phyloP scores from a whole-genome alignment of 2,329 filamentous ascomycete species.

The Mycocentrospora acerina region DNA sequence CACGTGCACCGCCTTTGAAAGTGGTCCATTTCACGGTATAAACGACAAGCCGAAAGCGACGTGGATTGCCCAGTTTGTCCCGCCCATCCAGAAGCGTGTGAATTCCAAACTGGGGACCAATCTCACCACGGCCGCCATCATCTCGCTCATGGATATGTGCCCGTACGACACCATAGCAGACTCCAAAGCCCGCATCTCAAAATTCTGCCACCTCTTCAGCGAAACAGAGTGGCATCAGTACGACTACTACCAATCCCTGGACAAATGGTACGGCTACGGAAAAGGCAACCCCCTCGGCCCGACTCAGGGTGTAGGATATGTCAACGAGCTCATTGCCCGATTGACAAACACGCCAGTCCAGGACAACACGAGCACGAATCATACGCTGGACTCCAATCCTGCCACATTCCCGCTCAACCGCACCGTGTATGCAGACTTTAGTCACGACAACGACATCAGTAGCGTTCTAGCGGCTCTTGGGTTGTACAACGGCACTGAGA shows the following conservation, averaged over 20 bases:
- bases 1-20: constrained; percentile 70
- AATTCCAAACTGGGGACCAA: constrained; percentile 70
- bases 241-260: constrained; percentile 76
- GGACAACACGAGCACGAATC: constrained; percentile 76
- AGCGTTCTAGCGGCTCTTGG: constrained; percentile 75
- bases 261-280: constrained; percentile 83
- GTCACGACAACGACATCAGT: constrained; percentile 86
- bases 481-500: constrained; percentile 67
- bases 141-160: constrained; percentile 85
- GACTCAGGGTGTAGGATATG: constrained; percentile 83
- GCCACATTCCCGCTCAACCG: constrained; percentile 70
- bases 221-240: constrained; percentile 73
- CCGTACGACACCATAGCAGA: constrained; percentile 75
- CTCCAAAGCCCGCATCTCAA: constrained; percentile 57
- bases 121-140: constrained; percentile 62
- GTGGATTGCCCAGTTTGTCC: constrained; percentile 67
- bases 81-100: constrained; percentile 67
- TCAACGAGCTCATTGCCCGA: constrained; percentile 83
- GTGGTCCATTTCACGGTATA: constrained; percentile 53
- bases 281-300: constrained; percentile 76
- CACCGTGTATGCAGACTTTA: constrained; percentile 82
- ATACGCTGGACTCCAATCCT: constrained; percentile 68
- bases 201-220: constrained; percentile 77
- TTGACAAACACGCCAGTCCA: constrained; percentile 68
- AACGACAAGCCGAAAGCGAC: constrained; percentile 54